Base-by-base conservation (phyloP, 192 early-diverging fungal genomes). In the Linnemannia zychae region DNA sequence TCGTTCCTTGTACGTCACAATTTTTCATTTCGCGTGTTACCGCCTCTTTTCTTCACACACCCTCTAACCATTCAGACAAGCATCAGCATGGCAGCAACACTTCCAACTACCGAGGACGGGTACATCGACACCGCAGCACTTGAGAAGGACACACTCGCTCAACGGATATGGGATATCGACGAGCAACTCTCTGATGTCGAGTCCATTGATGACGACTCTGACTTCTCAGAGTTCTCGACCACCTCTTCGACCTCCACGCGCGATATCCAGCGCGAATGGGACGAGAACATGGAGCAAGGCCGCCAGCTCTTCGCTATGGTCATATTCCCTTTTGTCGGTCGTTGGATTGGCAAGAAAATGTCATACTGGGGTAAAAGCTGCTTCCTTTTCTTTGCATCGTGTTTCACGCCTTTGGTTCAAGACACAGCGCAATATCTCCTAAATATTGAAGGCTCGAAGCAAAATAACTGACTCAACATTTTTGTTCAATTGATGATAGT, bases 251-350 rank as follows among this genome's bases (percentile, higher is more conserved):
- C 79, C 20, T 52, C 50, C 36, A 85, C 87, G 3, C 77, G 84
- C 9, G 90, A 91, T 76, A 88, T 87, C 33, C 88, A 91, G 66
- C 66, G 75, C 20, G 89, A 91, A 75, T 91, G 90, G 90, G 89
- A 91, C 72, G 90, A 91, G 78, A 90, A 83, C 72, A 89, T 89
- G 73, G 87, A 88, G 37, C 90, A 91, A 48, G 79, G 89, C 17
- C 75, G 82, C 18, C 77, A 85, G 16, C 57, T 91, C 20, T 82
- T 90, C 68, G 89, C 90, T 15, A 76, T 91, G 13, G 90, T 91
- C 40, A 84, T 91, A 60, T 90, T 91, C 28, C 90, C 90, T 24
- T 89, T 77, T 82, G 77, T 90, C 48, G 90, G 90, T 9, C 87
- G 86, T 36, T 91, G 87, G 87, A 47, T 91, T 5, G 90, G 90